Evolutionary conservation across 257 asterid species (phyloP).

Genomic region (Apocynum venetum): DNA sequence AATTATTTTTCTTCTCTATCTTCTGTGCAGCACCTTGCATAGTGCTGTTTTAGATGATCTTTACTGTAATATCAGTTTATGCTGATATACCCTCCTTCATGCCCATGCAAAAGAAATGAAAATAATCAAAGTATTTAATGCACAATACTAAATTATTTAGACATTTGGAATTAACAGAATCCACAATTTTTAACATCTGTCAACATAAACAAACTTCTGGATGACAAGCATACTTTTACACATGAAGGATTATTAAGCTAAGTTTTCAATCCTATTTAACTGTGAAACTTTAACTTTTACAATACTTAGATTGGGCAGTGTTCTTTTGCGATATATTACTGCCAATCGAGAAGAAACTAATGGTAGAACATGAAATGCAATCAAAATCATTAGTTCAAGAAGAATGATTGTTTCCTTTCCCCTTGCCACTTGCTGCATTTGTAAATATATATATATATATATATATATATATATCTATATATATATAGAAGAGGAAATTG

Average conservation of each 20-base stretch:
- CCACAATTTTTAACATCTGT: neutral
- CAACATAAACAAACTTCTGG: neutral
- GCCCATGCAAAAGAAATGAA: neutral
- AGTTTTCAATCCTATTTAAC: neutral
- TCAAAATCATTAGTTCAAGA: neutral
- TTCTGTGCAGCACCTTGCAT: constrained; percentile 1
- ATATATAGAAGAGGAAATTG: neutral
- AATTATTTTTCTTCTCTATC: neutral
- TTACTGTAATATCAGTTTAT: neutral
- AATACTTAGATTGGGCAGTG: neutral
- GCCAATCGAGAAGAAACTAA: neutral
- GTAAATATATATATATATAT: no score
- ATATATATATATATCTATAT: no score
- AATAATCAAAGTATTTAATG: neutral
- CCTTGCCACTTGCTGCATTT: neutral
- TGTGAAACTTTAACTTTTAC: neutral
- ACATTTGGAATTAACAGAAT: neutral
- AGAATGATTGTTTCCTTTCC: neutral
- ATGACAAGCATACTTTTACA: constrained; percentile 1
- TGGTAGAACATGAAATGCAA: neutral
- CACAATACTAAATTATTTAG: neutral
- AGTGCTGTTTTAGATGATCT: neutral
- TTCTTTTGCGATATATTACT: neutral
- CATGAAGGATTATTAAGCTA: neutral
- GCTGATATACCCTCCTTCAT: constrained; percentile 1